phyloP scores from a whole-genome alignment of 768 basidiomycete species.

The Russula abietina region DNA sequence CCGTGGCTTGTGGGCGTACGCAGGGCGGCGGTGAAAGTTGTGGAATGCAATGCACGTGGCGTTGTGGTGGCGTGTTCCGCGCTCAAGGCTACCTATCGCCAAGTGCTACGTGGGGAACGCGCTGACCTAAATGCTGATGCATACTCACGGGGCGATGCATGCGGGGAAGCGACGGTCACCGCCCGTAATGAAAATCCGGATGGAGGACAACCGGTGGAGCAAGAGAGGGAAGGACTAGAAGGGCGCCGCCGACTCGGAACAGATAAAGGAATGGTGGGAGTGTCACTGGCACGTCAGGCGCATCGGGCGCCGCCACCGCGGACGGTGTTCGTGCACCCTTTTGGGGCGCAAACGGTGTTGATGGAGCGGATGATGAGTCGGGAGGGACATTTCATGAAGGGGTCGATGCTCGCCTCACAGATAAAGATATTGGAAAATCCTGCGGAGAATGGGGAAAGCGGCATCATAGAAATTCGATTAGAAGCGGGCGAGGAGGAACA shows the following conservation, averaged over 20 bases:
- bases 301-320: constrained; percentile 30
- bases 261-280: constrained; percentile 1
- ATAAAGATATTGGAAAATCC: constrained; percentile 65
- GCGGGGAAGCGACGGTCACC: not conserved
- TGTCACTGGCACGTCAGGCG: not conserved
- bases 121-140: not conserved
- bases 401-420: constrained; percentile 75
- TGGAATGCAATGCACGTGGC: constrained; percentile 41
- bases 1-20: constrained; percentile 83
- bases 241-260: constrained; percentile 4
- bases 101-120: constrained; percentile 59
- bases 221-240: not conserved
- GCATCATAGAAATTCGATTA: constrained; percentile 57
- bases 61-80: constrained; percentile 87
- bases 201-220: no score
- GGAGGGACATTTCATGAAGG: constrained; percentile 79
- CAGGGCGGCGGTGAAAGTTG: constrained; percentile 54
- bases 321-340: constrained; percentile 79
- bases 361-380: constrained; percentile 58
- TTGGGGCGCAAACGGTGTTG: constrained; percentile 51
- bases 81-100: constrained; percentile 74
- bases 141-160: not conserved
- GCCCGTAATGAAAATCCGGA: not conserved
- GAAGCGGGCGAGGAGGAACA: constrained; percentile 53
- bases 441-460: constrained; percentile 46